Conservation (phyloP, 129 eudicot genomes). For the Mikania micrantha region DNA sequence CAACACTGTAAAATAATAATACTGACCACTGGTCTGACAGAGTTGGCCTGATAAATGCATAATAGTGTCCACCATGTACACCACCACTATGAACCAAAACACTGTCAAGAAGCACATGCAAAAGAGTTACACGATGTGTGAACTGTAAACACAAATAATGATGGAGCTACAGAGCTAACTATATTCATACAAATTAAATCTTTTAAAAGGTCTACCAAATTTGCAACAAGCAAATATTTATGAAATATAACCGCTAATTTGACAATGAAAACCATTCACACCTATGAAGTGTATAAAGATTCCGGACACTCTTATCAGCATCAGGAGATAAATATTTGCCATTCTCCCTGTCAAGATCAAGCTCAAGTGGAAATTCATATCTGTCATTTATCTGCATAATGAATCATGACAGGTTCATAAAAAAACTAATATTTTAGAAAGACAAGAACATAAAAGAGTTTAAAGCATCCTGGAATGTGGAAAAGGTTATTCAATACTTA, state of each 20-base stretch:
- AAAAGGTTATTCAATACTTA: conserved; percentile 11
- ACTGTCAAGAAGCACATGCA: conserved; percentile 39
- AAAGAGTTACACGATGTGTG: not conserved
- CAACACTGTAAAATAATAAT: not conserved
- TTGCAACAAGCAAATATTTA: not conserved
- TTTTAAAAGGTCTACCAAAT: not conserved
- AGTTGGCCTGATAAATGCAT: conserved; percentile 91
- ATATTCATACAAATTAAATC: not conserved
- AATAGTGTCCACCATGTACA: conserved; percentile 95
- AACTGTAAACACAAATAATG: not conserved
- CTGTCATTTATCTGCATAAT: conserved; percentile 84
- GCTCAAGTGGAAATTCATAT: conserved; percentile 93
- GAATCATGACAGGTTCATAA: not conserved
- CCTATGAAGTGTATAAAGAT: conserved; percentile 93
- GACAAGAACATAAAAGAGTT: not conserved
- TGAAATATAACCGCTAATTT: not conserved
- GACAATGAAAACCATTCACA: conserved; percentile 17
- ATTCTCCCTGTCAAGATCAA: conserved; percentile 85
- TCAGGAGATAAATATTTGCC: conserved; percentile 92
- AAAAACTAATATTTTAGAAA: not conserved
- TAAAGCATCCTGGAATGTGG: not conserved
- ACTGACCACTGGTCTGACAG: conserved; percentile 79
- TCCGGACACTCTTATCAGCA: conserved; percentile 86
- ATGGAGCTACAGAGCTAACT: conserved; percentile 5
- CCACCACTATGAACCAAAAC: conserved; percentile 99